These are phyloP conservation scores for Boletus smithii DNA, from an alignment of 1,284 basidiomycete species.

Conservation along the genomic window DNA sequence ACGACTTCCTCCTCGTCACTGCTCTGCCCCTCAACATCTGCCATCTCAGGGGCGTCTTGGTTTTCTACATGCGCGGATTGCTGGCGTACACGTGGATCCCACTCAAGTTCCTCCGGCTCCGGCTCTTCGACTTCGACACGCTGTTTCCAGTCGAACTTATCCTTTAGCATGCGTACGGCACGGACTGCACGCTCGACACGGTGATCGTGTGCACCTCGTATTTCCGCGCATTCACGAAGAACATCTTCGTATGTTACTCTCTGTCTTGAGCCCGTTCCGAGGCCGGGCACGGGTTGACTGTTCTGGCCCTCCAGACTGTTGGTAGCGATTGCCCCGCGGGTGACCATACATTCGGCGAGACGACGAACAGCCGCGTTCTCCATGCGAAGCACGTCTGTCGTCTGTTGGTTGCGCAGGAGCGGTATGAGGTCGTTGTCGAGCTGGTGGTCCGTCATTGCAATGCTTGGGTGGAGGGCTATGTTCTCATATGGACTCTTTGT, in stretches of 20 bases:
- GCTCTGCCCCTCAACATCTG: constrained; percentile 37
- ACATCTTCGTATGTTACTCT: constrained; percentile 43
- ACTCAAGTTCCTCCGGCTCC: constrained; percentile 71
- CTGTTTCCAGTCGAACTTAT: constrained; percentile 75
- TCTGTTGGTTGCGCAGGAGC: constrained; percentile 72
- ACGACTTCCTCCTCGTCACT: constrained; percentile 38
- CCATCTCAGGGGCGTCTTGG: constrained; percentile 37
- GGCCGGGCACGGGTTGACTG: constrained; percentile 4
- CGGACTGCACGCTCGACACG: constrained; percentile 68
- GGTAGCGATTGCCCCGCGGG: constrained; percentile 58
- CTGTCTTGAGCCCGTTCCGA: constrained; percentile 20
- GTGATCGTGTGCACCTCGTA: constrained; percentile 63
- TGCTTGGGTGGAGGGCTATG: constrained; percentile 62
- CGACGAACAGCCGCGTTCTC: constrained; percentile 69
- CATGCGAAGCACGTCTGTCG: constrained; percentile 61
- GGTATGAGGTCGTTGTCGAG: constrained; percentile 70
- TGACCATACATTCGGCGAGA: constrained; percentile 61
- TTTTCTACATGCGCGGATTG: constrained; percentile 18
- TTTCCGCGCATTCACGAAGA: constrained; percentile 59
- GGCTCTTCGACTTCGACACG: constrained; percentile 68
- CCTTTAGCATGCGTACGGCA: constrained; percentile 67
- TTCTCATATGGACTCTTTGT: constrained; percentile 58
- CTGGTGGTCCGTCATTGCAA: constrained; percentile 55
- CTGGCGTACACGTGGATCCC: constrained; percentile 43
- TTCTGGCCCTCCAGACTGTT: constrained; percentile 31